Evolutionary conservation across 192 early-diverging fungal species (phyloP), one percentile per base, ranked within the genome.

Genomic region (Obelidium mucronatum): DNA sequence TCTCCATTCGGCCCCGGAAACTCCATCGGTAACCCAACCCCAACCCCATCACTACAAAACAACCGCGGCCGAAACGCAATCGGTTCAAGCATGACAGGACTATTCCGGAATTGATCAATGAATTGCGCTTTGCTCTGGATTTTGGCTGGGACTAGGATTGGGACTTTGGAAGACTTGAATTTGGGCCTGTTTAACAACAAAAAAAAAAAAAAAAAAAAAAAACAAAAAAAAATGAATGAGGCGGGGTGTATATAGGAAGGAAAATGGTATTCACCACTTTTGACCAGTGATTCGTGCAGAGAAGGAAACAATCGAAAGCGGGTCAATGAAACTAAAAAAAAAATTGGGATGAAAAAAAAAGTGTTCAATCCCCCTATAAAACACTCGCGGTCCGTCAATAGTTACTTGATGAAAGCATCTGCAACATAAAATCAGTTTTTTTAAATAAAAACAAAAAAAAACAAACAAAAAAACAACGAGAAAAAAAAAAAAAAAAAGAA

Each of bases 151-250:
- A 48, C 44, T 15, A 48, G 44, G 11, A 48, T 19, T 67, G 91
- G 91, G 5, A 90, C 80, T 76, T 96, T 96, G 62, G 93, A 91
- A 42, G 88, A 90, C 75, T 95, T 94, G 84, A 94, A 95, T 31
- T 85, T 84, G 28, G 82, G 82, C 87, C 85, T 87, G 72, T 5
- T 36, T 24, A 13, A 19, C n/a, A 5, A 73, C 22, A 13, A 74
- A 40, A 42, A 24, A 66, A n/a, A n/a, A n/a, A n/a, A n/a, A n/a
- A n/a, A n/a, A n/a, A n/a, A n/a, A n/a, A n/a, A n/a, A n/a, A n/a
- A n/a, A n/a, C n/a, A n/a, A n/a, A n/a, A n/a, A n/a, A n/a, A n/a
- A n/a, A n/a, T n/a, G n/a, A n/a, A 30, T 28, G 68, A 64, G 36
- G 8, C 34, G 37, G 42, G 36, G 8, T 24, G 17, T 42, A 64